phyloP scores from a whole-genome alignment of 2,329 filamentous ascomycete genomes.

The Sporothrix sp. region DNA sequence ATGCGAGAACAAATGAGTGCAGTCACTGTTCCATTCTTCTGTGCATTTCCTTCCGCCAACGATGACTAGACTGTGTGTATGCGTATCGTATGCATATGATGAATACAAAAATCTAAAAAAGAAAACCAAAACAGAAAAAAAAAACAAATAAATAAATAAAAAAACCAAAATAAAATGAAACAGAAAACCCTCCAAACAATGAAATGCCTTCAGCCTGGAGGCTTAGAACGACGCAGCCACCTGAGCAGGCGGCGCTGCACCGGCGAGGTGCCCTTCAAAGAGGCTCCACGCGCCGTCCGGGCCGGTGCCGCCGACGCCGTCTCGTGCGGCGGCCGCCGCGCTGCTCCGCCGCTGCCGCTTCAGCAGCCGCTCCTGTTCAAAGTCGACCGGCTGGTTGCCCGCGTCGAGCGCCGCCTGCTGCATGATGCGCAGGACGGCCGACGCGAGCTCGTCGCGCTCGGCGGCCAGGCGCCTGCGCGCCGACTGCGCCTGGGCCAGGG shows the following conservation, averaged over 20 bases:
- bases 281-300: no score
- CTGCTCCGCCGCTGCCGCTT: background rate
- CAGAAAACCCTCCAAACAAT: background rate
- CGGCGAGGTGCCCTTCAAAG: no score
- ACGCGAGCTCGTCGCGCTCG: slow-evolving; percentile 19
- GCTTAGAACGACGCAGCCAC: no score
- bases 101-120: no score
- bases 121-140: no score
- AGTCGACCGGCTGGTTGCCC: slow-evolving; percentile 18
- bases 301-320: background rate
- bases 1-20: no score
- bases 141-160: background rate
- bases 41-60: no score
- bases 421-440: slow-evolving; percentile 24
- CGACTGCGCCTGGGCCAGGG: slow-evolving; percentile 16
- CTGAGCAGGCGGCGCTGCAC: no score
- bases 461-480: slow-evolving; percentile 16
- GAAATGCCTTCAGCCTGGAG: no score
- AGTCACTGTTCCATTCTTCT: no score
- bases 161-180: background rate
- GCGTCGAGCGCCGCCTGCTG: slow-evolving; percentile 23
- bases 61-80: no score
- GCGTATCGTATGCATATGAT: no score
- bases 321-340: background rate
- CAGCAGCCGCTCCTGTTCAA: slow-evolving; percentile 11